Evolutionary conservation across 2,329 filamentous ascomycete species (phyloP).

Genomic region (Beauveria varroae): DNA sequence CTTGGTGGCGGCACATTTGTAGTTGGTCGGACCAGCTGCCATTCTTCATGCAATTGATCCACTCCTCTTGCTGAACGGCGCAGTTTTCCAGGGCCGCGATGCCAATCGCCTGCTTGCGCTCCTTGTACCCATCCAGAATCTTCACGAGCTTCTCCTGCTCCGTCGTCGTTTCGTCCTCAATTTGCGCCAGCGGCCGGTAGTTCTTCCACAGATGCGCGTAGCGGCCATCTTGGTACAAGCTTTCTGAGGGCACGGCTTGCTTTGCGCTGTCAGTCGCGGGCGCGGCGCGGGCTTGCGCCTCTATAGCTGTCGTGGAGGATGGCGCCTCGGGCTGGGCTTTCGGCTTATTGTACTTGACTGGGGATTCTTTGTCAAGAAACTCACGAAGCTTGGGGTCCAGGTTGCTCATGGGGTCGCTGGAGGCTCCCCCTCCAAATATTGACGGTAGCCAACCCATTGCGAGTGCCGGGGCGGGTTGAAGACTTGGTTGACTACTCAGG

Average conservation of each 20-base stretch:
- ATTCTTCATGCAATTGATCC: slow-evolving; percentile 72
- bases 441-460: slow-evolving; percentile 53
- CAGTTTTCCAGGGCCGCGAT: slow-evolving; percentile 88
- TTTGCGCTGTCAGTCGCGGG: slow-evolving; percentile 13
- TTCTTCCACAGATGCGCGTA: slow-evolving; percentile 87
- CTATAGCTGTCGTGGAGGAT: slow-evolving; percentile 7
- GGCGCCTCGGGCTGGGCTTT: slow-evolving; percentile 15
- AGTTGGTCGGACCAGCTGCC: slow-evolving; percentile 62
- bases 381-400: slow-evolving; percentile 79
- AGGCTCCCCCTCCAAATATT: slow-evolving; percentile 41
- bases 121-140: slow-evolving; percentile 77
- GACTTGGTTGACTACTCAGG: not conserved
- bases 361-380: slow-evolving; percentile 77
- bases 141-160: slow-evolving; percentile 75
- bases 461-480: slow-evolving; percentile 1
- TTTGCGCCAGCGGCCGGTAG: slow-evolving; percentile 65
- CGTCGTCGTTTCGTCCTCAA: slow-evolving; percentile 62
- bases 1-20: slow-evolving; percentile 75
- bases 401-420: slow-evolving; percentile 55
- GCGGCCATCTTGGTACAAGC: slow-evolving; percentile 52
- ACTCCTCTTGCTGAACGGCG: slow-evolving; percentile 73
- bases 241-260: slow-evolving; percentile 38
- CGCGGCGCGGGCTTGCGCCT: slow-evolving; percentile 16
- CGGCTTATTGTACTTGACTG: slow-evolving; percentile 52
- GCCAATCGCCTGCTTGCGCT: slow-evolving; percentile 70